Base-by-base conservation (phyloP, 495 filamentous ascomycete genomes). In the Mytilinidion resinicola region DNA sequence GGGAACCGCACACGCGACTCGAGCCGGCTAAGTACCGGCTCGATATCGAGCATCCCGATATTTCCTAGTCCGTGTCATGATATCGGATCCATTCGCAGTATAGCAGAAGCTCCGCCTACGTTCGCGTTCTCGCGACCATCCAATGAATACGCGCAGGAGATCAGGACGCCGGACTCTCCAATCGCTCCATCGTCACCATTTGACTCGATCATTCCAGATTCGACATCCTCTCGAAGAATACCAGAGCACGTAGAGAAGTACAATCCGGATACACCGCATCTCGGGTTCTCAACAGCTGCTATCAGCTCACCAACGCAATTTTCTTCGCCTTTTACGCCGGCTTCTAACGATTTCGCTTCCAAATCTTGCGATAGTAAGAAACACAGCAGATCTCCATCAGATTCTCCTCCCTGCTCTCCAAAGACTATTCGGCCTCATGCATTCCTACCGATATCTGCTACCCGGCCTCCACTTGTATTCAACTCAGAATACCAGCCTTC, bases 331-430 rank as follows among this genome's bases (percentile, higher is more conserved):
- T 66, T 62, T 44, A 55, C 63, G 7, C 47, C 51, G 2, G 59
- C 59, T 42, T 56, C 56, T 10, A 46, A 55, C 19, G 55, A 66
- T 19, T 37, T 38, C 12, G 50, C 51, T 10, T 43, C 52, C 1
- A 43, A n/a, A 0, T 56, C 38, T 3, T 15, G 38, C 1, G 55
- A 55, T 43, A 53, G 52, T 38, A 48, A 11, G 12, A 41, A 46
- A 20, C 57, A 61, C 20, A 48, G 59, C 48, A 56, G 51, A 20
- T 21, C 54, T 36, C 50, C 60, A 20, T 49, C 59, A 39, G 63
- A 69, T 35, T 66, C 69, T 9, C 69, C 69, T 12, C 69, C 67
- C 0, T 67, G 64, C 47, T 71, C 69, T 11, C 67, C 69, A 14
- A 67, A 71, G 55, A 59, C 56, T 4, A 51, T 60, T 12, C 58